phyloP scores from a whole-genome alignment of 768 basidiomycete genomes.

The Termitomyces sp. region DNA sequence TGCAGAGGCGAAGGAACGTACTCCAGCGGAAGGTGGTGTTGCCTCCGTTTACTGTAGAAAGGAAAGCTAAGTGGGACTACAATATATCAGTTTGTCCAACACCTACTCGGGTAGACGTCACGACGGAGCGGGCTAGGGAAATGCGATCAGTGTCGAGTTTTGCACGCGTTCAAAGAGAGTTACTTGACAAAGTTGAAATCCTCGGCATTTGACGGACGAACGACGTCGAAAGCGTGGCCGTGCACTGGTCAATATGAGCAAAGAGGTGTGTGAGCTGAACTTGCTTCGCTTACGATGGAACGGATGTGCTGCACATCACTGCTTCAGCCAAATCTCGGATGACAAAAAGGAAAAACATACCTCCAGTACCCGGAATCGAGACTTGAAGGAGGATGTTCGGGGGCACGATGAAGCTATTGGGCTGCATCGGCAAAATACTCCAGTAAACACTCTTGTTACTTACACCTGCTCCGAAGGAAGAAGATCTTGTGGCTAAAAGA shows the following conservation, averaged over 20 bases:
- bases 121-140: conserved; percentile 18
- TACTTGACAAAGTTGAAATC: conserved; percentile 24
- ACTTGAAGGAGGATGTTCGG: conserved; percentile 17
- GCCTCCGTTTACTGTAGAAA: conserved; percentile 22
- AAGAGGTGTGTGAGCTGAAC: not conserved
- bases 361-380: conserved; percentile 27
- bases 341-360: conserved; percentile 5
- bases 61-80: not conserved
- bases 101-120: conserved; percentile 20
- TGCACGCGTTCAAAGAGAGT: not conserved
- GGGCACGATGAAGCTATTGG: conserved; percentile 6
- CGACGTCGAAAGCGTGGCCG: conserved; percentile 25
- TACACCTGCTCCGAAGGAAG: conserved; percentile 31
- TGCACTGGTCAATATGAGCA: conserved; percentile 16
- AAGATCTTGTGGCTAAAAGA: conserved; percentile 31
- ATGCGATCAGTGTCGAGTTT: not conserved
- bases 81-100: not conserved
- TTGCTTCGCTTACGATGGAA: conserved; percentile 21
- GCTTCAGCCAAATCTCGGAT: not conserved
- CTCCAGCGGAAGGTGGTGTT: conserved; percentile 32
- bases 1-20: conserved; percentile 5
- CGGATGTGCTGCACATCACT: conserved; percentile 15
- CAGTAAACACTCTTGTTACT: not conserved
- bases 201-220: conserved; percentile 17
- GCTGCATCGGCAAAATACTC: not conserved